A percentile compares a stretch with the other conserved stretches of the same genome.
Conservation (phyloP, 106 monocot species). For the Phalaenopsis equestris region DNA sequence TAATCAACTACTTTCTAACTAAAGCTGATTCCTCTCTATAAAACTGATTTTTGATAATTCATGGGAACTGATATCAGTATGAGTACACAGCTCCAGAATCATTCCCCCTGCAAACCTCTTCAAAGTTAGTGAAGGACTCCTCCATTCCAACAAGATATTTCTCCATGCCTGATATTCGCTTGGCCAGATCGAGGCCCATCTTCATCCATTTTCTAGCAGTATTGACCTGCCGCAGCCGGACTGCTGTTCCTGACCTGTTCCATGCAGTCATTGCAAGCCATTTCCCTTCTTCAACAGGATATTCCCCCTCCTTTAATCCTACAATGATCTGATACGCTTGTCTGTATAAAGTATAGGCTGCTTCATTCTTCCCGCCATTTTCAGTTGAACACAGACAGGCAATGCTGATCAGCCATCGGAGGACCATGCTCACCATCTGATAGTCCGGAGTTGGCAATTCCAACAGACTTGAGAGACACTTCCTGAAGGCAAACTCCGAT, state of each 20-base stretch:
- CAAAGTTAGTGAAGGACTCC: constrained; percentile 46
- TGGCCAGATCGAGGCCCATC: constrained; percentile 69
- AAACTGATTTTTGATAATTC: neutral
- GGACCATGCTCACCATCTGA: constrained; percentile 30
- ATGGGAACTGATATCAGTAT: neutral
- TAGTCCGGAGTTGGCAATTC: constrained; percentile 64
- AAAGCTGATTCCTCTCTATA: too few relatives aligned
- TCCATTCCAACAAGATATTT: constrained; percentile 53
- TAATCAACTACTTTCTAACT: too few relatives aligned
- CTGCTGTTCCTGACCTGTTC: constrained; percentile 60
- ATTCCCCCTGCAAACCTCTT: constrained; percentile 23
- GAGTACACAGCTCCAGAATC: neutral
- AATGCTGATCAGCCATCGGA: constrained; percentile 56
- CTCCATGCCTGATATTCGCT: constrained; percentile 55
- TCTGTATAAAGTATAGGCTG: constrained; percentile 37
- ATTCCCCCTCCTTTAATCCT: constrained; percentile 66
- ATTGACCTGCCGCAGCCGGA: constrained; percentile 42
- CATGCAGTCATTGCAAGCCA: constrained; percentile 89
- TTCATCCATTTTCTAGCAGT: constrained; percentile 85
- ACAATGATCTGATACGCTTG: constrained; percentile 85
- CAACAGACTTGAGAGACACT: constrained; percentile 53
- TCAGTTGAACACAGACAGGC: constrained; percentile 14
- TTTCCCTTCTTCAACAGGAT: constrained; percentile 76
- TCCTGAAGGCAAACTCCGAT: constrained; percentile 42
- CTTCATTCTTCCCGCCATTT: constrained; percentile 11